These are phyloP conservation scores for Calycina herbarum DNA, from an alignment of 2,329 filamentous ascomycete genomes.

Conservation along the genomic window DNA sequence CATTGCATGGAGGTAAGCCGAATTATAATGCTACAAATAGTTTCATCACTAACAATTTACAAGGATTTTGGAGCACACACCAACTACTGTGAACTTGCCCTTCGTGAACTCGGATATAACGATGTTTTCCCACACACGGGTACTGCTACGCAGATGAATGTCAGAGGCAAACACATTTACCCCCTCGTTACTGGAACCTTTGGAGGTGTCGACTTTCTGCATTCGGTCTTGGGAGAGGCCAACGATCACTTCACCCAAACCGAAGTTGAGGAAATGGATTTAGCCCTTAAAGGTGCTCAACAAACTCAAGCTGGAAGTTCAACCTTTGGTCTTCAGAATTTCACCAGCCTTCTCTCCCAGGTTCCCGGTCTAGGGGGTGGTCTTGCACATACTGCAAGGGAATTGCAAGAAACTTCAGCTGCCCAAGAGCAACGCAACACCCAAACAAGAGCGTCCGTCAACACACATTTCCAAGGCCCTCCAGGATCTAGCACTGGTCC, in stretches of 20 bases:
- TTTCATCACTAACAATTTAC: slow-evolving; percentile 24
- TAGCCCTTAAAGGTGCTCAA: slow-evolving; percentile 70
- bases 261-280: slow-evolving; percentile 78
- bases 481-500: slow-evolving; percentile 41
- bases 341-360: slow-evolving; percentile 73
- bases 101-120: slow-evolving; percentile 69
- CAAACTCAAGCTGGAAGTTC: slow-evolving; percentile 41
- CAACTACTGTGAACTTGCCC: slow-evolving; percentile 77
- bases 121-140: slow-evolving; percentile 76
- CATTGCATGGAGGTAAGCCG: slow-evolving; percentile 49
- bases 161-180: slow-evolving; percentile 66
- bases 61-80: slow-evolving; percentile 75
- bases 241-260: slow-evolving; percentile 84
- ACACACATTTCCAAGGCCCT: slow-evolving; percentile 28
- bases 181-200: slow-evolving; percentile 76
- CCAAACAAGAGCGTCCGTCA: slow-evolving; percentile 35
- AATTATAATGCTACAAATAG: not conserved
- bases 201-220: slow-evolving; percentile 80
- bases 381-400: slow-evolving; percentile 65
- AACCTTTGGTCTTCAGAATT: slow-evolving; percentile 48
- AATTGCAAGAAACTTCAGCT: slow-evolving; percentile 60
- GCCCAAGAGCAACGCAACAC: slow-evolving; percentile 63
- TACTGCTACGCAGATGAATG: slow-evolving; percentile 61
- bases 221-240: slow-evolving; percentile 72
- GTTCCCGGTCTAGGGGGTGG: slow-evolving; percentile 69